Evolutionary conservation across 805 yeast species (phyloP), one percentile per base, ranked within the genome.

Genomic region (Cephaloascus fragrans): DNA sequence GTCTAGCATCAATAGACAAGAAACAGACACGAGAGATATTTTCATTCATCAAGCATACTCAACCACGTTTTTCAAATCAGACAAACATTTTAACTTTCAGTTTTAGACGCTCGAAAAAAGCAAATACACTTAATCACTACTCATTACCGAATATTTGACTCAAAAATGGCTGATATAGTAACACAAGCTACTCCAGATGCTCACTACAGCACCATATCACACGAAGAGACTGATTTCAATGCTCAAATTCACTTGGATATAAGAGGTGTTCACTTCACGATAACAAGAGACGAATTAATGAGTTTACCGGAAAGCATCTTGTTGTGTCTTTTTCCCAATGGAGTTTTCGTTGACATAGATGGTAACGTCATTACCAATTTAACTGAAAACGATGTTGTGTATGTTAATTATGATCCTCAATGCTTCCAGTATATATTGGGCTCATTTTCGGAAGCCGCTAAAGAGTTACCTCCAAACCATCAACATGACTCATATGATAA

Each of bases 241-340:
- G 78, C 89, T 4, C 71, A 77, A 44, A 84, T 90, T 40, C 80
- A 76, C 52, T 68, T 90, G 61, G 80, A 85, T 51, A 72, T 90
- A 39, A 74, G 96, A 37, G 96, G 94, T 16, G 61, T 61, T 15
- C 62, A 69, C 44, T 87, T 89, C 57, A 75, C 77, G 37, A 80
- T 93, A 36, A 79, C 94, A 4, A 71, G 96, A 44, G 95, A 86
- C 49, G 96, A 87, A 55, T 71, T 93, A 47, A 81, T 89, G 86
- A 78, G 87, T 38, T 65, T 93, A 26, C 98, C 98, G 1, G 98
- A 93, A 55, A 79, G 89, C 43, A 77, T 93, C 18, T 64, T 93
- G 41, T 72, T 89, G 39, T 85, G 96, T 50, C 63, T 93, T 18
- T 85, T 87, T 52, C 96, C 96, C 14, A 86, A 84, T 47, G 96